These are phyloP conservation scores for Xanthoconium stramineum DNA, from an alignment of 768 basidiomycete species.

Conservation along the genomic window DNA sequence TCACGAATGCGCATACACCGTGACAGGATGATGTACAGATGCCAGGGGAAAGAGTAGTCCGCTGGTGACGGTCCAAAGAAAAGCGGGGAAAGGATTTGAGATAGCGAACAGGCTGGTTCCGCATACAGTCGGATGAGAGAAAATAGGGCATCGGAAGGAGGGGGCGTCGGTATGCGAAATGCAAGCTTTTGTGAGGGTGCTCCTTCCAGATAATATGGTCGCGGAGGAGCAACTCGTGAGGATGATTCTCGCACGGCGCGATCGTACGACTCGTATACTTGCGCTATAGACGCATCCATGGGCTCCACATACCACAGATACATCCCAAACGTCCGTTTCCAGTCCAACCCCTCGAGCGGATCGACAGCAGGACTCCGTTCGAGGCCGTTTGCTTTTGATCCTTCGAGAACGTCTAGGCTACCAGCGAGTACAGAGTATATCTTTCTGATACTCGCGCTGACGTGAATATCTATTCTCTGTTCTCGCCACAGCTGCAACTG, in stretches of 20 bases:
- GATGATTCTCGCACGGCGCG: constrained; percentile 36
- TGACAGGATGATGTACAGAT: constrained; percentile 85
- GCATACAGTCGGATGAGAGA: constrained; percentile 77
- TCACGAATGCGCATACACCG: constrained; percentile 81
- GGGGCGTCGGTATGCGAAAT: constrained; percentile 44
- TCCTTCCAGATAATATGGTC: constrained; percentile 55
- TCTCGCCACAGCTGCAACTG: constrained; percentile 85
- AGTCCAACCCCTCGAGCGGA: constrained; percentile 76
- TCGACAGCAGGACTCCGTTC: constrained; percentile 56
- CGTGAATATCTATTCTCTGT: constrained; percentile 66
- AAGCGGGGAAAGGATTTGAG: constrained; percentile 63
- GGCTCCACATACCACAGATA: constrained; percentile 85
- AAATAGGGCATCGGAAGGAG: constrained; percentile 70
- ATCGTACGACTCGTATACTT: constrained; percentile 65
- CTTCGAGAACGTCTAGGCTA: constrained; percentile 56
- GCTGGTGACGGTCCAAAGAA: constrained; percentile 72
- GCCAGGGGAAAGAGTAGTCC: constrained; percentile 90
- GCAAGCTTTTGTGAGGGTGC: constrained; percentile 21
- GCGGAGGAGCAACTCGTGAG: constrained; percentile 47
- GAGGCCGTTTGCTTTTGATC: constrained; percentile 48
- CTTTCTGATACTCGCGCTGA: constrained; percentile 66
- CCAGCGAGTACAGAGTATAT: constrained; percentile 86
- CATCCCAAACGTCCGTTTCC: constrained; percentile 91
- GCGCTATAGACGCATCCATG: constrained; percentile 65
- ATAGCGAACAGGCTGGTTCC: constrained; percentile 68